A percentile compares a stretch with the other conserved stretches of the same genome.
These are phyloP conservation scores for Starmerella asiatica DNA, from an alignment of 805 yeast genomes.

Conservation along the genomic window DNA sequence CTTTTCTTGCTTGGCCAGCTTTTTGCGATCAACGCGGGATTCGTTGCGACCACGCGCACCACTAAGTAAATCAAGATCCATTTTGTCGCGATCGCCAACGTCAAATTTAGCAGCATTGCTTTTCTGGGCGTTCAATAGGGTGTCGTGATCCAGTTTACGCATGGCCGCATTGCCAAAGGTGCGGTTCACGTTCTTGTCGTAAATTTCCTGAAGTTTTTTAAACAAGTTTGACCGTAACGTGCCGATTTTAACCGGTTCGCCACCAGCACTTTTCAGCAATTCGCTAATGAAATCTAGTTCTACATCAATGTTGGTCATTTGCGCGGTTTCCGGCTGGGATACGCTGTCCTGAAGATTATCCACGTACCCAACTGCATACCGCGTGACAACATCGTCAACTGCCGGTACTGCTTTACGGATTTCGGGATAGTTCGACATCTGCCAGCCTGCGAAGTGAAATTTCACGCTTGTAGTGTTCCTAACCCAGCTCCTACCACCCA, in stretches of 20 bases:
- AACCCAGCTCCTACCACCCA: not conserved
- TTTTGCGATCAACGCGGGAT: slow-evolving; percentile 89
- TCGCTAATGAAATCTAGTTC: slow-evolving; percentile 59
- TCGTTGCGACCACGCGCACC: slow-evolving; percentile 76
- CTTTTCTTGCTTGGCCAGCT: slow-evolving; percentile 91
- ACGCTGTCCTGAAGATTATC: slow-evolving; percentile 67
- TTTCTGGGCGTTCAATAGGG: slow-evolving; percentile 61
- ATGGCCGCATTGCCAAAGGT: slow-evolving; percentile 65
- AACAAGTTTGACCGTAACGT: slow-evolving; percentile 40
- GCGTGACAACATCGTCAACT: slow-evolving; percentile 75
- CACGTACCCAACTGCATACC: slow-evolving; percentile 82
- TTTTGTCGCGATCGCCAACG: slow-evolving; percentile 28
- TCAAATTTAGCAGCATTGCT: slow-evolving; percentile 66
- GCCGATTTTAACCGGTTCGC: slow-evolving; percentile 42
- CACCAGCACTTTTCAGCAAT: slow-evolving; percentile 73
- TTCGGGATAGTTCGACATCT: slow-evolving; percentile 28
- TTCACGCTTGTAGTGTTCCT: not conserved
- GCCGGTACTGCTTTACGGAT: slow-evolving; percentile 78
- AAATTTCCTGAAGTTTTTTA: slow-evolving; percentile 36
- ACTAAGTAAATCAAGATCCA: slow-evolving; percentile 63
- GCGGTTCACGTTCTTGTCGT: slow-evolving; percentile 31
- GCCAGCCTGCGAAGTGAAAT: not conserved
- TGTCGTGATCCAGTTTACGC: slow-evolving; percentile 54
- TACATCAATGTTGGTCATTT: slow-evolving; percentile 47
- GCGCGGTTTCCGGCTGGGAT: slow-evolving; percentile 69